Evolutionary conservation across 2,329 filamentous ascomycete genomes (phyloP).

Genomic region (Apiospora koreana): DNA sequence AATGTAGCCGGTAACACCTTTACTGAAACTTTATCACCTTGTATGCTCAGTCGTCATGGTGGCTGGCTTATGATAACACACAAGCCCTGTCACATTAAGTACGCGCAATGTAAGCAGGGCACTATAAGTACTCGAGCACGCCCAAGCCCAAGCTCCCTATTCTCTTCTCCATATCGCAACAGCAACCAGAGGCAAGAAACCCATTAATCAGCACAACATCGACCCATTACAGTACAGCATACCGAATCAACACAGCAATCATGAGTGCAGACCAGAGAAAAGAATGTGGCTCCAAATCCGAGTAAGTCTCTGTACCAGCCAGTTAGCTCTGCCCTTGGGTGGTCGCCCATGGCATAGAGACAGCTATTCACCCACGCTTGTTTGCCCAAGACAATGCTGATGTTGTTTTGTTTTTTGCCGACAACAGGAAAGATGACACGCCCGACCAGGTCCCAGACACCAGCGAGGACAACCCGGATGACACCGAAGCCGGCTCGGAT

Average conservation of each 20-base stretch:
- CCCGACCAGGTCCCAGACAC: not conserved
- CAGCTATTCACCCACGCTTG: too few species aligned
- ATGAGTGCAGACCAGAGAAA: not conserved
- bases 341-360: too few species aligned
- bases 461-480: not conserved
- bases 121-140: not conserved
- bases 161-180: too few species aligned
- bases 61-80: not conserved
- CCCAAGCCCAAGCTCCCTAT: not conserved
- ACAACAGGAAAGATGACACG: not conserved
- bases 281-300: not conserved
- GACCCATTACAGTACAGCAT: too few species aligned
- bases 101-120: not conserved
- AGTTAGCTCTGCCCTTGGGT: too few species aligned
- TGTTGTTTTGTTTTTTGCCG: not conserved
- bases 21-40: not conserved
- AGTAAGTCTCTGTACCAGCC: too few species aligned
- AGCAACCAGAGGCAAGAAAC: too few species aligned
- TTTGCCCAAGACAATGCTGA: not conserved
- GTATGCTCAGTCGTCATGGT: too few species aligned
- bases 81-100: not conserved
- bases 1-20: not conserved
- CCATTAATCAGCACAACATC: too few species aligned
- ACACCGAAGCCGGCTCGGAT: not conserved
- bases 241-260: not conserved